Evolutionary conservation across 176 grass and related monocot genomes (phyloP), one percentile per base, ranked within the genome.

Genomic region (Carex pumila): DNA sequence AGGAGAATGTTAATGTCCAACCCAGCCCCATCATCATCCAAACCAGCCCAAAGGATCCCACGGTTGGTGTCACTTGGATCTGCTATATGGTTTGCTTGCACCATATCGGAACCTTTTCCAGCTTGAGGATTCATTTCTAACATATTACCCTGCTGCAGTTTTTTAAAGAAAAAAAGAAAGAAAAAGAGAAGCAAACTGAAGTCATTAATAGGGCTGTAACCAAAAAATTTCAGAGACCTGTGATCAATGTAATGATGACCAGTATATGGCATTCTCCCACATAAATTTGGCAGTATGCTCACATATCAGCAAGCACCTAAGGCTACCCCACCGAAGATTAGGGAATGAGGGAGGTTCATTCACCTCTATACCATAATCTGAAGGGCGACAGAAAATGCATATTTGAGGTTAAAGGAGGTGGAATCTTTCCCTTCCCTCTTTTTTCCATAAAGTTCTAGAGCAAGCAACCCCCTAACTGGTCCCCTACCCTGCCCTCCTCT

Each of bases 1-100:
- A 98, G 81, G 60, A 98, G 91, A 72, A 88, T 85, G 85, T 92
- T 86, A 43, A 95, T 90, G 55, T 98, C 96, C 89, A 98, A 91
- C 56, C 85, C 89, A 67, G 87, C 83, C 73, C 87, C 87, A 8
- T 93, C 95, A 61, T 93, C 91, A 84, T 92, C 96, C 88, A 88
- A 91, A 77, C 95, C 78, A 83, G 72, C 88, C 92, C 89, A 95
- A 73, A 88, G 88, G 77, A 74, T 84, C 34, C 89, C 78, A 77
- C 87, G 80, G 60, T 95, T 88, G 67, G 57, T 54, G 60, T 83
- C 65, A 67, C 88, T 86, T 79, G 88, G 65, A 72, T 82, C 86
- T 83, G 39, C 63, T 34, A 83, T 86, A 81, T 84, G 75, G 71
- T 90, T 83, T 72, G 73, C 64, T 76, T 84, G 83, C 72, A 81